Conservation (phyloP, 2,329 filamentous ascomycete species). For the Colletotrichum echinochloae region DNA sequence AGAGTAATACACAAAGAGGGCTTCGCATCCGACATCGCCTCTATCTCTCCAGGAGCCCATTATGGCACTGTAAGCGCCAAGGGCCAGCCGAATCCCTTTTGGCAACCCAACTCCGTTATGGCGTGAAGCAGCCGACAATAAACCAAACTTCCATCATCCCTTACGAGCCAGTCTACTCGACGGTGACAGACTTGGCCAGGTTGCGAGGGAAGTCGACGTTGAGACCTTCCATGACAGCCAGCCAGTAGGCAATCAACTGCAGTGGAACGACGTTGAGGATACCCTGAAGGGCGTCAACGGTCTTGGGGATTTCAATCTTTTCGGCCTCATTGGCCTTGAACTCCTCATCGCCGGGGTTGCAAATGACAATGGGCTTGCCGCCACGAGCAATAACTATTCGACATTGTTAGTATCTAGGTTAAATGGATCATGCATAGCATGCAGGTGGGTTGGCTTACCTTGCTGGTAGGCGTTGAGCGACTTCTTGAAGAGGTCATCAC, state of each 20-base stretch:
- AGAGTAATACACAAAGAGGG: constrained; percentile 37
- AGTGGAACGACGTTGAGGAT: constrained; percentile 97
- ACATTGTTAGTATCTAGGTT: background rate
- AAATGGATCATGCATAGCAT: background rate
- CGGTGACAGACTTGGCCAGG: constrained; percentile 98
- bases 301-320: constrained; percentile 97
- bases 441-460: constrained; percentile 66
- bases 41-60: constrained; percentile 10
- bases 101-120: constrained; percentile 37
- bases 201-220: constrained; percentile 99
- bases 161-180: constrained; percentile 76
- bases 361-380: constrained; percentile 98
- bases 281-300: constrained; percentile 94
- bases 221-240: constrained; percentile 93
- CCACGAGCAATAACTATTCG: constrained; percentile 87
- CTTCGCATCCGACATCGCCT: constrained; percentile 15
- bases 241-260: constrained; percentile 98
- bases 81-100: constrained; percentile 36
- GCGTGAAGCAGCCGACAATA: constrained; percentile 27
- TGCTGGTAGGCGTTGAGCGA: constrained; percentile 99
- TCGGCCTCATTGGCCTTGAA: constrained; percentile 90
- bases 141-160: constrained; percentile 11
- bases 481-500: constrained; percentile 96
- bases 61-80: constrained; percentile 28
- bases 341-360: constrained; percentile 90